Evolutionary conservation across 2,329 filamentous ascomycete species (phyloP).

Genomic region (Pseudocercospora macadamiae): DNA sequence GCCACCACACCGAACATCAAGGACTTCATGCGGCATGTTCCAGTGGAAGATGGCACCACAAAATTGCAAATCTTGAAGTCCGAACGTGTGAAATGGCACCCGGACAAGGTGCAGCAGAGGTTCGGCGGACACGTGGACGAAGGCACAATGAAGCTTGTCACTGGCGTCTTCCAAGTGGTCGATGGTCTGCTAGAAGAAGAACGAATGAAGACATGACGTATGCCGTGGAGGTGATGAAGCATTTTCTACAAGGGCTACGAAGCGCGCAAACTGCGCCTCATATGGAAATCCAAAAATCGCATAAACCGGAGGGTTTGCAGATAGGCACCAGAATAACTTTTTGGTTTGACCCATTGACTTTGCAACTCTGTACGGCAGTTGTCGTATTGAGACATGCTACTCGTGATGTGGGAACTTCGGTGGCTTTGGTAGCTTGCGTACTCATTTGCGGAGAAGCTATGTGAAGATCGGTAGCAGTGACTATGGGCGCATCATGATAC

Average conservation of each 20-base stretch:
- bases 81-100: conserved; percentile 93
- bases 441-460: too few species aligned
- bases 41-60: conserved; percentile 29
- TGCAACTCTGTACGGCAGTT: too few species aligned
- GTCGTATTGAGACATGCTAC: neutral
- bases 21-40: conserved; percentile 68
- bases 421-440: too few species aligned
- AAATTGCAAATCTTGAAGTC: conserved; percentile 66
- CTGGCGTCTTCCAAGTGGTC: conserved; percentile 87
- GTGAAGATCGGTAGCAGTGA: too few species aligned
- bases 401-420: too few species aligned
- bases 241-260: neutral
- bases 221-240: neutral
- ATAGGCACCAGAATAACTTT: neutral
- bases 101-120: conserved; percentile 93
- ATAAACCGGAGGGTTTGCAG: neutral
- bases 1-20: conserved; percentile 65
- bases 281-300: neutral
- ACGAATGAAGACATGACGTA: conserved; percentile 21
- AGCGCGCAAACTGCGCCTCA: neutral
- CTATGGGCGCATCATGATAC: too few species aligned
- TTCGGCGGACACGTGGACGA: conserved; percentile 74
- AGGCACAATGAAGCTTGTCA: conserved; percentile 75
- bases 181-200: conserved; percentile 55
- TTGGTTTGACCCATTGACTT: neutral